phyloP scores from a whole-genome alignment of 1,139 yeast genomes.

The Magnusiomyces suaveolens region DNA sequence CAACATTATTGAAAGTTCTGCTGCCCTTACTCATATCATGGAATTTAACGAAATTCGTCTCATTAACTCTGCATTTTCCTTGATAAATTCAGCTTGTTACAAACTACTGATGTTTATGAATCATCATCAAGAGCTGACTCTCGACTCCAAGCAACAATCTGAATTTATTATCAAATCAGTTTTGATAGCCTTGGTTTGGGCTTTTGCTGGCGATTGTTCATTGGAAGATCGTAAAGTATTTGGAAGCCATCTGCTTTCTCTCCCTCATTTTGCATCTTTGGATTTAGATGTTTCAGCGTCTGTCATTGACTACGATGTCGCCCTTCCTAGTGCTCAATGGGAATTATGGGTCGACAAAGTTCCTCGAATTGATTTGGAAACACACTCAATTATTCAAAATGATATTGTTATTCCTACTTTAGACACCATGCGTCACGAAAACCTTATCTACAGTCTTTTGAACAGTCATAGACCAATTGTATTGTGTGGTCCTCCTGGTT shows the following conservation, averaged over 20 bases:
- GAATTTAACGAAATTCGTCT: constrained; percentile 36
- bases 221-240: constrained; percentile 37
- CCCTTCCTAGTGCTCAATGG: constrained; percentile 45
- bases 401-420: constrained; percentile 66
- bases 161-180: constrained; percentile 35
- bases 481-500: constrained; percentile 95
- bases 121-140: constrained; percentile 23
- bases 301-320: constrained; percentile 41
- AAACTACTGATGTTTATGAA: constrained; percentile 19
- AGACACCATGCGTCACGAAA: constrained; percentile 66
- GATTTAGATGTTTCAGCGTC: constrained; percentile 16
- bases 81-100: constrained; percentile 23
- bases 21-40: constrained; percentile 45
- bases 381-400: constrained; percentile 54
- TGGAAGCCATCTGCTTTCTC: constrained; percentile 28
- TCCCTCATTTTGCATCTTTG: constrained; percentile 22
- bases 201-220: constrained; percentile 55
- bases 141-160: constrained; percentile 22
- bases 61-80: constrained; percentile 34
- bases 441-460: constrained; percentile 48
- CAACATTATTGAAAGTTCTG: constrained; percentile 22
- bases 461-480: constrained; percentile 53
- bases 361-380: constrained; percentile 43
- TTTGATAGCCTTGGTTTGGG: constrained; percentile 50
- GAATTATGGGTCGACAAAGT: constrained; percentile 39